A percentile compares a stretch with the other conserved stretches of the same genome.
These are phyloP conservation scores for Nasturtium officinale DNA, from an alignment of 345 rosid species.

Conservation along the genomic window DNA sequence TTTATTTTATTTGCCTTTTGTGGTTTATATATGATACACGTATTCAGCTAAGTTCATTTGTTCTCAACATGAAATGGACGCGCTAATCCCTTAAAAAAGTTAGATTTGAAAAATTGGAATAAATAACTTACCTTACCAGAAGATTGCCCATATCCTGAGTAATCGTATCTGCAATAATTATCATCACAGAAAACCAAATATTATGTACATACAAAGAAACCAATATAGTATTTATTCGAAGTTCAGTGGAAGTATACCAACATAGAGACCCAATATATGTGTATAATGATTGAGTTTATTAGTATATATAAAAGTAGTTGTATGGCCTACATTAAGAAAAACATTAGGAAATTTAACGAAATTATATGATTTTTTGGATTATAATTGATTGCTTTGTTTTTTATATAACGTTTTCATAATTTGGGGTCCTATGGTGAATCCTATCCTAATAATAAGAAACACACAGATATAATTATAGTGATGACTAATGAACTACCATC, in stretches of 20 bases:
- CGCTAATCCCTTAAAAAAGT: not conserved
- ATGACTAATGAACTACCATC: conserved; percentile 23
- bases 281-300: not conserved
- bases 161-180: conserved; percentile 67
- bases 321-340: not conserved
- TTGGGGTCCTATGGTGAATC: not conserved
- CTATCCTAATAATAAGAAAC: not conserved
- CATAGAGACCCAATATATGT: too few species aligned
- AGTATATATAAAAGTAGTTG: not conserved
- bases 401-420: not conserved
- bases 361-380: not conserved
- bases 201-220: not conserved
- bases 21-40: not conserved
- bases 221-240: not conserved
- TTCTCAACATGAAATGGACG: not conserved
- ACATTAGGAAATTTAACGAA: not conserved
- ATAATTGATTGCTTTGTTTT: not conserved
- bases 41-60: not conserved
- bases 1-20: not conserved
- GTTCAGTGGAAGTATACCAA: not conserved
- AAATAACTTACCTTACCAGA: conserved; percentile 72
- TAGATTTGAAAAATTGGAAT: conserved; percentile 9
- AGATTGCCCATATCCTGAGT: conserved; percentile 89
- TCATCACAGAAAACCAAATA: conserved; percentile 9
- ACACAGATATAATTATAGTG: not conserved